phyloP scores from a whole-genome alignment of 371 early-diverging fungal genomes.

The Funneliformis caledonium region DNA sequence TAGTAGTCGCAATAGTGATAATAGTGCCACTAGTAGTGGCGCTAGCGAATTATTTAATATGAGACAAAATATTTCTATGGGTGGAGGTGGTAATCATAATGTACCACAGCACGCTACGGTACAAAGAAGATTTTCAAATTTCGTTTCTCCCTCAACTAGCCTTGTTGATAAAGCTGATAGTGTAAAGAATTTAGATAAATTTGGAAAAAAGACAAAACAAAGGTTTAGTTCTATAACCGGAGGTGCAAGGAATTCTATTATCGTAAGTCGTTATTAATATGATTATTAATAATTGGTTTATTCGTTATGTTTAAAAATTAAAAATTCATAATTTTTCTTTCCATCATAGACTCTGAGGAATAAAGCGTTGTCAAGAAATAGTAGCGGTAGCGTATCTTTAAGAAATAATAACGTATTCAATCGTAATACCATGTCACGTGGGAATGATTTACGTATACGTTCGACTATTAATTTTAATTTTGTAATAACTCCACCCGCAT shows the following conservation, averaged over 20 bases:
- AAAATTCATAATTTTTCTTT: background rate
- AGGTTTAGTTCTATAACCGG: constrained; percentile 3
- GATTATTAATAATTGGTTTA: background rate
- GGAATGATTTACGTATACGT: background rate
- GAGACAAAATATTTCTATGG: background rate
- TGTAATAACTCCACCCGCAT: background rate
- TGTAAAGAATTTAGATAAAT: background rate
- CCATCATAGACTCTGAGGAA: background rate
- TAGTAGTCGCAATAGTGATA: background rate
- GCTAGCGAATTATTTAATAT: background rate
- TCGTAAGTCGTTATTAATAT: background rate
- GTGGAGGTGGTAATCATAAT: background rate
- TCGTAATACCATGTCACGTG: background rate
- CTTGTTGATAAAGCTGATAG: background rate
- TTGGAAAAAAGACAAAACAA: constrained; percentile 7
- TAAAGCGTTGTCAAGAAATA: constrained; percentile 2
- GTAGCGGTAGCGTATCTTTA: background rate
- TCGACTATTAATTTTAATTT: background rate
- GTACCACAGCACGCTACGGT: background rate
- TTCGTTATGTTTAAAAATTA: background rate
- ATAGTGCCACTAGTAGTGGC: background rate
- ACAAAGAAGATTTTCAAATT: background rate
- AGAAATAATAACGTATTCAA: background rate
- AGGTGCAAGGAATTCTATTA: constrained; percentile 22
- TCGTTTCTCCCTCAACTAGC: background rate